These are phyloP conservation scores for Mycena sanguinolenta DNA, from an alignment of 768 basidiomycete genomes.

Conservation along the genomic window DNA sequence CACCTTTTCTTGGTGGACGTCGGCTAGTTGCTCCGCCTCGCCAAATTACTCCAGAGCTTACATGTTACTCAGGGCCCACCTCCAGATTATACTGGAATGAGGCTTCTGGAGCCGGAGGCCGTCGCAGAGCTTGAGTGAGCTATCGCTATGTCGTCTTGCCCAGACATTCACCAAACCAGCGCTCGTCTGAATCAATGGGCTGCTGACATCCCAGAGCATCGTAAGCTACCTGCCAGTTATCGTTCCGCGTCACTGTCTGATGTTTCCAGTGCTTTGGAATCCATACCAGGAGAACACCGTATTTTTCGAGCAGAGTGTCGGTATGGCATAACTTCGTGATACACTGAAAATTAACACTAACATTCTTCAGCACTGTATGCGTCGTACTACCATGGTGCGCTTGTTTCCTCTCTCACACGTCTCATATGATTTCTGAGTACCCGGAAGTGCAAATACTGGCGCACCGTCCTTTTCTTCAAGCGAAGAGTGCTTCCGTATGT, in stretches of 20 bases:
- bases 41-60: not conserved
- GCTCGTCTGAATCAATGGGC: constrained; percentile 68
- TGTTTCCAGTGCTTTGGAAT: constrained; percentile 50
- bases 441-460: constrained; percentile 59
- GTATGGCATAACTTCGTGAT: constrained; percentile 42
- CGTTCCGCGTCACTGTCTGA: not conserved
- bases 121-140: constrained; percentile 29
- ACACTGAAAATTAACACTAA: not conserved
- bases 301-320: constrained; percentile 58
- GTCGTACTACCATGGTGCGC: constrained; percentile 22
- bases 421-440: not conserved
- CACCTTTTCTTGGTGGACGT: constrained; percentile 59
- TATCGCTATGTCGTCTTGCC: not conserved
- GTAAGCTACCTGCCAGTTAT: constrained; percentile 42
- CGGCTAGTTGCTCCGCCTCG: constrained; percentile 43
- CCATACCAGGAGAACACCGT: constrained; percentile 46
- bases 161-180: constrained; percentile 42
- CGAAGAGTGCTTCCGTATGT: constrained; percentile 40
- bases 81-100: constrained; percentile 8
- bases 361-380: constrained; percentile 19
- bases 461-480: constrained; percentile 73
- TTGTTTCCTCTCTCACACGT: not conserved
- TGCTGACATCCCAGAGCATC: constrained; percentile 60
- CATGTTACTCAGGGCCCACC: not conserved
- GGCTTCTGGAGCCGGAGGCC: not conserved